phyloP scores from a whole-genome alignment of 805 yeast species.

The Candida sanyiensis region DNA sequence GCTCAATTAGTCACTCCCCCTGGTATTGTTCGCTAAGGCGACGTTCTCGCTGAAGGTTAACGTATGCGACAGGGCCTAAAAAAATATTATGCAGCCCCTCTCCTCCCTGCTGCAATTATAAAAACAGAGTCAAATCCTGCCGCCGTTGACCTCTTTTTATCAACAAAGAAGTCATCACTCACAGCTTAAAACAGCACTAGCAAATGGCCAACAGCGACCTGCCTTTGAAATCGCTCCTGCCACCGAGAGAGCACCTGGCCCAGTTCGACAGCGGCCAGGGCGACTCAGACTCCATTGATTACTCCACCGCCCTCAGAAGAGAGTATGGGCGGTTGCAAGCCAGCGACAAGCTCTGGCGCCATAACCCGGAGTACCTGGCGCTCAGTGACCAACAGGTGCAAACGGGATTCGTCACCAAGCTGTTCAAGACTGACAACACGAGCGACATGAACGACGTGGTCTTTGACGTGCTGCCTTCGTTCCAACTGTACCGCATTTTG shows the following conservation, averaged over 20 bases:
- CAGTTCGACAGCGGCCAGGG: constrained; percentile 1
- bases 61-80: too few relatives aligned
- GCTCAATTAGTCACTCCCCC: too few relatives aligned
- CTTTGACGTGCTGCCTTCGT: constrained; percentile 60
- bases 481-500: constrained; percentile 55
- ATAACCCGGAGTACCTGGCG: constrained; percentile 1
- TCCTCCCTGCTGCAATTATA: too few relatives aligned
- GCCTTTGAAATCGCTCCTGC: not conserved
- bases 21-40: too few relatives aligned
- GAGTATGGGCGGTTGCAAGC: constrained; percentile 7
- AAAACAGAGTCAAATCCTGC: too few relatives aligned
- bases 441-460: constrained; percentile 15
- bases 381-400: constrained; percentile 4
- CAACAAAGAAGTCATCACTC: too few relatives aligned
- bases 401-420: constrained; percentile 3
- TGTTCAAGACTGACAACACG: constrained; percentile 3
- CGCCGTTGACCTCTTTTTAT: too few relatives aligned
- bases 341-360: constrained; percentile 3
- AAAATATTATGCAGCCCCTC: too few relatives aligned
- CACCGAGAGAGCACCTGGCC: not conserved
- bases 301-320: constrained; percentile 11
- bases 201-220: not conserved
- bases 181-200: not conserved
- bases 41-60: too few relatives aligned
- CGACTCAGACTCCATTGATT: constrained; percentile 10